Evolutionary conservation across 139 green algal species (phyloP), one percentile per base, ranked within the genome.

Genomic region (Tetraselmis striata): DNA sequence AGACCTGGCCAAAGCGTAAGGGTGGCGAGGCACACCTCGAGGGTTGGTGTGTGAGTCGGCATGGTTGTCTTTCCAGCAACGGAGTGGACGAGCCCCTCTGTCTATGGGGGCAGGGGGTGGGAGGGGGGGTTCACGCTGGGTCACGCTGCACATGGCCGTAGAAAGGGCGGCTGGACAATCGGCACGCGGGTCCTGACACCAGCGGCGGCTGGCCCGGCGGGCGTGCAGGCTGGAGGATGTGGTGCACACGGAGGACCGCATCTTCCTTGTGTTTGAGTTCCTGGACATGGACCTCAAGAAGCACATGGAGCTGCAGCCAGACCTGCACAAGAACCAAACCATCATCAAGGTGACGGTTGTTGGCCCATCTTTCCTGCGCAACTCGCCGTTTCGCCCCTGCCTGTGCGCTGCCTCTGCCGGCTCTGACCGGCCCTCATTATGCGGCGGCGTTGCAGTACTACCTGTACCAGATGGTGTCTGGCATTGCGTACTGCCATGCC

Each of bases 251-350:
- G 95, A 98, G 22, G 83, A 85, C 28, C 92, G 92, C 31, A 90
- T 99, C 26, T 98, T 97, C 88, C 88, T 99, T 31, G 96, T 99
- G 45, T 99, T 99, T 89, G 97, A 99, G 88, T 99, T 94, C 82
- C 84, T 99, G 23, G 97, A 98, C 82, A 85, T 98, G 32, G 97
- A 99, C 87, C 90, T 99, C 22, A 99, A 99, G 84, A 96, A 97
- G 84, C 93, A 96, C 83, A 98, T 99, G 93, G 96, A 99, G 82
- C 79, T 74, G 1, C 90, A 82, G 23, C 89, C 86, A 11, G 80
- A 85, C 79, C 89, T 96, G 78, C 90, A 82, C 78, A 75, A 88
- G 0, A 87, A 95, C 78, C 82, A 88, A 25, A 28, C 83, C 28
- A 79, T 97, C 1, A 92, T 98, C 83, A 98, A 98, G 89, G 92